Evolutionary conservation across 768 basidiomycete species (phyloP).

Genomic region (Suillus hirtellus): DNA sequence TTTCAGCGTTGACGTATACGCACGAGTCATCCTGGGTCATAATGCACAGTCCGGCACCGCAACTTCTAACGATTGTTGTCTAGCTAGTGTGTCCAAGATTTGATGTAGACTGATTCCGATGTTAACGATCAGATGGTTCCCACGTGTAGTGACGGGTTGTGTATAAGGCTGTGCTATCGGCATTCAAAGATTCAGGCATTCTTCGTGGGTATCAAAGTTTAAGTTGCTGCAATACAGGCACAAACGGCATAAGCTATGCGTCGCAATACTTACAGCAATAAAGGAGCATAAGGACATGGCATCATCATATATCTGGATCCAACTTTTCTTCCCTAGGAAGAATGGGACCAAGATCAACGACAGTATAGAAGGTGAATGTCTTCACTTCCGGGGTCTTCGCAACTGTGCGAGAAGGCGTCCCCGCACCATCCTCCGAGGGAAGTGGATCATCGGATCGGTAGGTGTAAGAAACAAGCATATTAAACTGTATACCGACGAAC

Average conservation of each 20-base stretch:
- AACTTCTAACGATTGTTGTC: no score
- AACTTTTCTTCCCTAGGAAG: constrained; percentile 55
- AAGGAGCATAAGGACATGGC: not conserved
- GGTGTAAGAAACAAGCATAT: constrained; percentile 91
- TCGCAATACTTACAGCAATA: not conserved
- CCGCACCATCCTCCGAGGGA: constrained; percentile 60
- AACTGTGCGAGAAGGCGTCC: constrained; percentile 43
- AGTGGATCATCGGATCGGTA: constrained; percentile 89
- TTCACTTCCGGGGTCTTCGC: constrained; percentile 69
- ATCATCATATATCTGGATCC: constrained; percentile 23
- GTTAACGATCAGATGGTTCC: no score
- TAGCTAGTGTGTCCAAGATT: no score
- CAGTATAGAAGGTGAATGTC: constrained; percentile 88
- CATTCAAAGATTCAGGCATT: not conserved
- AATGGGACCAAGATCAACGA: constrained; percentile 76
- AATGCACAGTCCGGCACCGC: not conserved
- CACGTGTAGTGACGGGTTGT: no score
- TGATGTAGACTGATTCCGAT: no score
- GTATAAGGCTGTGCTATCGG: not conserved
- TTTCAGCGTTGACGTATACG: not conserved
- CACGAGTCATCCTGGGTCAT: constrained; percentile 2
- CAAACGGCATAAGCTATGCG: not conserved
- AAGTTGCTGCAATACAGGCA: no score
- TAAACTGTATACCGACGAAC: constrained; percentile 59
- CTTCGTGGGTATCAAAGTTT: not conserved